phyloP scores from a whole-genome alignment of 2,329 filamentous ascomycete species.

The Fusarium paranaense region DNA sequence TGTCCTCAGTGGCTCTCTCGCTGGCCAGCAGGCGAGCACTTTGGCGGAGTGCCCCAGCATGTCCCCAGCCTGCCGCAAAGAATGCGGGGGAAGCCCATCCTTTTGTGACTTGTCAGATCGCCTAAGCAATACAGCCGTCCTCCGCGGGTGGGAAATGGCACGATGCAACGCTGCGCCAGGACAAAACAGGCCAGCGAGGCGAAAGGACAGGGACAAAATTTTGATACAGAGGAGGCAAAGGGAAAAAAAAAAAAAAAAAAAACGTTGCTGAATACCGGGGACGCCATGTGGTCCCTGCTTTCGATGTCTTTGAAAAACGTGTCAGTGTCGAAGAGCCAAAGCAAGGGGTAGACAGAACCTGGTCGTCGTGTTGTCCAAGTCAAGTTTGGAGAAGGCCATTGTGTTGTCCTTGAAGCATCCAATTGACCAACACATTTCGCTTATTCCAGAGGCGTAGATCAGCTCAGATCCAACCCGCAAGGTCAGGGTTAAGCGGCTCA shows the following conservation, averaged over 20 bases:
- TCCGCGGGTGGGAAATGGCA: constrained; percentile 32
- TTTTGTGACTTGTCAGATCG: constrained; percentile 40
- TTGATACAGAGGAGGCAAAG: not conserved
- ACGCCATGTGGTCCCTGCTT: constrained; percentile 26
- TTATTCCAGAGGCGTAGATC: constrained; percentile 5
- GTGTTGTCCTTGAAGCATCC: constrained; percentile 2
- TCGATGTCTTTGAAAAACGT: constrained; percentile 37
- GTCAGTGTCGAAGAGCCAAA: constrained; percentile 17
- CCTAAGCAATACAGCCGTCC: constrained; percentile 30
- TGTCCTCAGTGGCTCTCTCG: constrained; percentile 20
- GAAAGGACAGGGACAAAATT: constrained; percentile 9
- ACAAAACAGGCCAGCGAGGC: constrained; percentile 15
- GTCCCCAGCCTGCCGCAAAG: constrained; percentile 7
- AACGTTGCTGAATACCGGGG: constrained; percentile 24
- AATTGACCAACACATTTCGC: constrained; percentile 18
- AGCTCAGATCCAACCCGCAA: constrained; percentile 5
- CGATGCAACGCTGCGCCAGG: constrained; percentile 34
- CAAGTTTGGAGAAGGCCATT: not conserved
- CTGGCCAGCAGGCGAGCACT: constrained; percentile 21
- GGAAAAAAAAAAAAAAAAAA: constrained; percentile 2
- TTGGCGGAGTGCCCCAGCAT: constrained; percentile 16
- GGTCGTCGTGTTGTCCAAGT: not conserved
- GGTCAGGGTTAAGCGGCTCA: constrained; percentile 18
- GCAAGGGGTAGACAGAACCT: constrained; percentile 13
- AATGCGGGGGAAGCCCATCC: constrained; percentile 41